phyloP scores from a whole-genome alignment of 2,329 filamentous ascomycete species.

The Lithohypha guttulata region DNA sequence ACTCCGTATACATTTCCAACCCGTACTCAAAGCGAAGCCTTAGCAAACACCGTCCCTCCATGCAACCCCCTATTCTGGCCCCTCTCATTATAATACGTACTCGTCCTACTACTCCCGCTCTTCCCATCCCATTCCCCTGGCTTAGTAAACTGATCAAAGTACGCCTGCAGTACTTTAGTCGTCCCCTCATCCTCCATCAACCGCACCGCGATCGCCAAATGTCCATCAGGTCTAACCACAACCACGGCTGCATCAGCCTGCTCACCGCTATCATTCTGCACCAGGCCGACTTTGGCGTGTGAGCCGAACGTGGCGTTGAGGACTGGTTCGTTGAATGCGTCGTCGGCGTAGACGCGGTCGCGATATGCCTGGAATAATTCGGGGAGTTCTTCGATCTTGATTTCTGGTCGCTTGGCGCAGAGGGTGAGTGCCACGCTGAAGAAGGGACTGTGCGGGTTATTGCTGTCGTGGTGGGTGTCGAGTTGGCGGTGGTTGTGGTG shows the following conservation, averaged over 20 bases:
- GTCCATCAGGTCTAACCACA: slow-evolving; percentile 76
- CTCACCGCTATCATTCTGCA: slow-evolving; percentile 27
- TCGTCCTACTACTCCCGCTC: slow-evolving; percentile 2
- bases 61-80: no score
- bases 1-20: no score
- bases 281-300: slow-evolving; percentile 75
- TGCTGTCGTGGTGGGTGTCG: slow-evolving; percentile 64
- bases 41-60: no score
- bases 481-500: slow-evolving; percentile 48
- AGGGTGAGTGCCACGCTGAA: slow-evolving; percentile 72
- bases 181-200: slow-evolving; percentile 68
- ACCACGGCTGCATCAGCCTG: slow-evolving; percentile 55
- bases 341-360: slow-evolving; percentile 78
- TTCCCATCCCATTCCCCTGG: slow-evolving; percentile 36
- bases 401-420: slow-evolving; percentile 52
- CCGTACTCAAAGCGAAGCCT: no score
- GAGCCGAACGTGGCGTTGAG: slow-evolving; percentile 61
- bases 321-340: slow-evolving; percentile 61
- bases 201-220: slow-evolving; percentile 65
- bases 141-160: slow-evolving; percentile 63
- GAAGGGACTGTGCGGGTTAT: slow-evolving; percentile 77
- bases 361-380: slow-evolving; percentile 61
- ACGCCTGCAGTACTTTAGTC: slow-evolving; percentile 69
- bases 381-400: slow-evolving; percentile 67
- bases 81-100: no score